phyloP scores from a whole-genome alignment of 2,329 filamentous ascomycete species.

The Sordariomycetes sp. region DNA sequence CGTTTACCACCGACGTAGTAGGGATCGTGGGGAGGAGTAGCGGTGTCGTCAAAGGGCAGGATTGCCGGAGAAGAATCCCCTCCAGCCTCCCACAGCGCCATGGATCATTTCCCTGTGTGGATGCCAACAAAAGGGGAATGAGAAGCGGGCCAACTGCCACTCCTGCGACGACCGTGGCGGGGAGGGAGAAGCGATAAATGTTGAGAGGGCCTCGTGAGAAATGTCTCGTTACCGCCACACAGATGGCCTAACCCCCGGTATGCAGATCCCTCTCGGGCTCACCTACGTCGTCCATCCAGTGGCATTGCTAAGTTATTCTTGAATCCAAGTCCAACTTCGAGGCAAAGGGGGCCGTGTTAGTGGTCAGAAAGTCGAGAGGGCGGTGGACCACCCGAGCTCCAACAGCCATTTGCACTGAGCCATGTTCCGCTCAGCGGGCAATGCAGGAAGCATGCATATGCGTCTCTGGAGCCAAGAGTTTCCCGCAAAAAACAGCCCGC shows the following conservation, averaged over 20 bases:
- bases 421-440: not conserved
- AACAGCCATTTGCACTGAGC: not conserved
- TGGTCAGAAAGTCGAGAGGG: not conserved
- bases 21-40: conserved; percentile 10
- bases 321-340: not conserved
- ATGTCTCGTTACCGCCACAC: not conserved
- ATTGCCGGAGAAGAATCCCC: conserved; percentile 1
- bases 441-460: not conserved
- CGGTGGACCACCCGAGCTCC: not conserved
- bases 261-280: not conserved
- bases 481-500: not conserved
- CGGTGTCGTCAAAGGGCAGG: not conserved
- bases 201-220: not conserved
- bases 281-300: not conserved
- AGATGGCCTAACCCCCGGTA: not conserved
- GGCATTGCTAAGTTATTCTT: not conserved
- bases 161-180: conserved; percentile 8
- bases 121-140: not conserved
- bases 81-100: conserved; percentile 13
- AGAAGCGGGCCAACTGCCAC: conserved; percentile 3
- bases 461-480: not conserved
- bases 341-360: not conserved
- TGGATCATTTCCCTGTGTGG: conserved; percentile 17
- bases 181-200: not conserved
- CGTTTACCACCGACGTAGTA: conserved; percentile 26